A percentile compares a stretch with the other conserved stretches of the same genome.
Conservation (phyloP, 2,329 filamentous ascomycete genomes). For the Furcasterigmium sp. region DNA sequence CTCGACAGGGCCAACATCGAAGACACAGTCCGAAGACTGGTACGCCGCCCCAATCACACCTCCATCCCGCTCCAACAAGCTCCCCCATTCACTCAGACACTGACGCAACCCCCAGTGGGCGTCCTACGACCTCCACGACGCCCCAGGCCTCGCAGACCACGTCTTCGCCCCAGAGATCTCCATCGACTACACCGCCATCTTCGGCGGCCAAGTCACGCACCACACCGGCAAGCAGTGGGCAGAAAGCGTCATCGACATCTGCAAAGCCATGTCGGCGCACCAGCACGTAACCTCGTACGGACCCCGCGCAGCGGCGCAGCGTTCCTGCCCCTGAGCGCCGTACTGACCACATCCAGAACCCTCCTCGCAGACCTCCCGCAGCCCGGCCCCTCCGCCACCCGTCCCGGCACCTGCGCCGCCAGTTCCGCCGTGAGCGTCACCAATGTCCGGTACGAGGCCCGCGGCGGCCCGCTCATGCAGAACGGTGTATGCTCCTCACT, state of each 20-base stretch:
- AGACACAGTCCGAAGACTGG: slow-evolving; percentile 19
- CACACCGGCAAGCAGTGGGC: slow-evolving; percentile 16
- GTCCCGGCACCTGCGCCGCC: slow-evolving; percentile 16
- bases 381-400: slow-evolving; percentile 8
- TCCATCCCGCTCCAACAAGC: slow-evolving; percentile 5
- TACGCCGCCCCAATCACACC: too few relatives aligned
- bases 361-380: slow-evolving; percentile 18
- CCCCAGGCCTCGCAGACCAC: slow-evolving; percentile 15
- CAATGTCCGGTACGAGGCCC: slow-evolving; percentile 13
- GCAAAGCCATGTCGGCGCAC: neutral
- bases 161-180: slow-evolving; percentile 19
- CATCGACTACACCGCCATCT: slow-evolving; percentile 23
- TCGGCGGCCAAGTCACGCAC: slow-evolving; percentile 17
- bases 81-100: neutral
- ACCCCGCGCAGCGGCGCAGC: neutral
- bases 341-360: slow-evolving; percentile 6
- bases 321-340: too few relatives aligned
- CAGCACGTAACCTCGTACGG: neutral
- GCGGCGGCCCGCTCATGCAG: slow-evolving; percentile 17
- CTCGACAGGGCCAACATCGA: slow-evolving; percentile 25
- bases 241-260: neutral
- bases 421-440: slow-evolving; percentile 15
- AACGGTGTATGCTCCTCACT: slow-evolving; percentile 19
- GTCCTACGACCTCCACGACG: slow-evolving; percentile 18
- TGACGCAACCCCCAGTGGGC: slow-evolving; percentile 11